Evolutionary conservation across 2,329 filamentous ascomycete genomes (phyloP), one percentile per base, ranked within the genome.

Genomic region (Macrophomina pseudophaseolina): DNA sequence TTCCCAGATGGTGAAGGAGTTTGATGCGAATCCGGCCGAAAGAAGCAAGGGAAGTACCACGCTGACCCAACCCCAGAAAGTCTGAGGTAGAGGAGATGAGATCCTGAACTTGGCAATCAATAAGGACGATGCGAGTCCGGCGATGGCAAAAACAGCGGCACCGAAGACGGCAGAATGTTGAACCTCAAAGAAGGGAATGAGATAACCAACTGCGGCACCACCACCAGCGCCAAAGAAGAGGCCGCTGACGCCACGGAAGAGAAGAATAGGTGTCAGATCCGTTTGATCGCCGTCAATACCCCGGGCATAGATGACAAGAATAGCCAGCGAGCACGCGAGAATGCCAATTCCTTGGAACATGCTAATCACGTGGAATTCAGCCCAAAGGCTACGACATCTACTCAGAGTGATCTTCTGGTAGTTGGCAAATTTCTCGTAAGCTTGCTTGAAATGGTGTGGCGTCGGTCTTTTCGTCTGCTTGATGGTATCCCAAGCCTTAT

Each of bases 1-100:
- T 80, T 99, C 95, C 94, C 95, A 99, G 71, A 99, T 97, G 0
- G 94, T 98, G 80, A 94, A 99, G 0, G 95, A 99, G 80, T 99
- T 99, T 3, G 95, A 95, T 0, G 94, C 94, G 76, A 98, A 99
- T 7, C 95, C 94, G 62, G 92, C 83, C n/a, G 93, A 96, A 74
- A 97, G 92, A 68, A 91, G 88, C n/a, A 93, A 78, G 0, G 93
- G 93, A 71, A 97, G 93, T 14, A 94, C 76, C 32, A 92, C 82
- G 5, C 92, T 90, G 67, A 97, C 82, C 89, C 92, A 94, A n/a
- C 93, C 91, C 94, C 94, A 99, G 64, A 94, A 81, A 0, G 87
- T 91, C n/a, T 80, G 87, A 0, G 93, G 94, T 9, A 93, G 72
- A 42, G 92, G 84, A 16, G 81, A 76, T 56, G 73, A 74, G 44